Evolutionary conservation across 345 rosid genomes (phyloP).

Genomic region (Eucalyptus caleyi): DNA sequence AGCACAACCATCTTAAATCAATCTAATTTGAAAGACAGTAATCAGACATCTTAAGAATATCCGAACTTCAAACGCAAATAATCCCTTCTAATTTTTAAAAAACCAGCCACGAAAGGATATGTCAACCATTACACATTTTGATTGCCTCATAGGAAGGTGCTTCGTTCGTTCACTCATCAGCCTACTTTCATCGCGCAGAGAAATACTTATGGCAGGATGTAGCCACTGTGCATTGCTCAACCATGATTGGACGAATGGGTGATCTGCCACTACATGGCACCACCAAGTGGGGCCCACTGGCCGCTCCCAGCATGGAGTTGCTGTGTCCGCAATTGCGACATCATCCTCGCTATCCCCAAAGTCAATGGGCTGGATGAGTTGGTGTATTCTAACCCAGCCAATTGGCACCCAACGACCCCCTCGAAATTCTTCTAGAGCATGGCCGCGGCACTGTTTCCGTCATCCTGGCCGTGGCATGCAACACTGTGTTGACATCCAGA

Average conservation of each 20-base stretch:
- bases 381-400: conserved; percentile 41
- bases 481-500: neutral
- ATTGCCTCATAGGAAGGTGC: conserved; percentile 44
- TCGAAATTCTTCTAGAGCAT: neutral
- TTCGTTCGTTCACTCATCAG: conserved; percentile 58
- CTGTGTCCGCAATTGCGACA: conserved; percentile 35
- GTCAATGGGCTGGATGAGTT: conserved; percentile 25
- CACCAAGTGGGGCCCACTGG: conserved; percentile 58
- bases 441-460: neutral
- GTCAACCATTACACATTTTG: neutral
- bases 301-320: conserved; percentile 42
- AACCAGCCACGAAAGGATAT: neutral
- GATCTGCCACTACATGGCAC: conserved; percentile 43
- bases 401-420: conserved; percentile 34
- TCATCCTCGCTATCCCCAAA: conserved; percentile 13
- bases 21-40: neutral
- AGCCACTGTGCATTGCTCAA: conserved; percentile 39
- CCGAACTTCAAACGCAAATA: neutral
- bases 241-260: conserved; percentile 29
- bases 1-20: neutral
- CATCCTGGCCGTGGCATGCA: neutral
- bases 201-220: conserved; percentile 45
- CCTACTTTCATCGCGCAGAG: conserved; percentile 36
- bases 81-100: neutral
- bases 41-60: neutral